Percentiles rank a stretch among this genome's conserved stretches.
These are phyloP conservation scores for Vigna nakashimae DNA, from an alignment of 306 rosid genomes.

Conservation along the genomic window DNA sequence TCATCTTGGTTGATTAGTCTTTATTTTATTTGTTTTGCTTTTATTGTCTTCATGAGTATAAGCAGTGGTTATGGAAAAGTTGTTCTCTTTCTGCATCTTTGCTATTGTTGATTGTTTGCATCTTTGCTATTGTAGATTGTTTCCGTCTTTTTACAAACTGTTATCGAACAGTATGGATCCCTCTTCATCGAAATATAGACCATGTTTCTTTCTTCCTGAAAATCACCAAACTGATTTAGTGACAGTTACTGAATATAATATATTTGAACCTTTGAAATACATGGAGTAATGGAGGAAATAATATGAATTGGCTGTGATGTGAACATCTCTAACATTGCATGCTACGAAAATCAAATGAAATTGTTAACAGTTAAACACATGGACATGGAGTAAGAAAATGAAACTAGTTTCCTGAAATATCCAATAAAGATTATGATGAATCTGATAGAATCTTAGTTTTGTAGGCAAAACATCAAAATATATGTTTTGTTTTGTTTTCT, in stretches of 20 bases:
- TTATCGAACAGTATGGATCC: constrained; percentile 2
- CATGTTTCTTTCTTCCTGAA: constrained; percentile 2
- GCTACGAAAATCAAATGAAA: constrained; percentile 8
- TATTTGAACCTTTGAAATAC: constrained; percentile 33
- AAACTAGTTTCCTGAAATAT: constrained; percentile 1
- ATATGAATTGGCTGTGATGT: background rate
- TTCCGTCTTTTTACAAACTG: constrained; percentile 14
- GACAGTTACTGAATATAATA: background rate
- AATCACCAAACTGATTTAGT: background rate
- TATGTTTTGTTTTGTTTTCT: constrained; percentile 3
- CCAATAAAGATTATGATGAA: background rate
- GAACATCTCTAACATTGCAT: background rate
- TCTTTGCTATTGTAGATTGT: background rate
- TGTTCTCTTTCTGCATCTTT: background rate
- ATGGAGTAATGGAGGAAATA: constrained; percentile 9
- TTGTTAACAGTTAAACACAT: constrained; percentile 18
- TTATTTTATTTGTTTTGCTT: background rate
- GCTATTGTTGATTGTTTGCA: background rate
- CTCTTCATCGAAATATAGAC: constrained; percentile 1
- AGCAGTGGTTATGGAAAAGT: background rate
- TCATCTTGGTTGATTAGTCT: background rate
- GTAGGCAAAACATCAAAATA: constrained; percentile 12
- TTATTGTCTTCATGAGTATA: background rate
- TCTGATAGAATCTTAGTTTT: constrained; percentile 27
- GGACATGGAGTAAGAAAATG: constrained; percentile 9